Evolutionary conservation across 2,329 filamentous ascomycete species (phyloP), one percentile per base, ranked within the genome.

Genomic region (Capronia coronata): DNA sequence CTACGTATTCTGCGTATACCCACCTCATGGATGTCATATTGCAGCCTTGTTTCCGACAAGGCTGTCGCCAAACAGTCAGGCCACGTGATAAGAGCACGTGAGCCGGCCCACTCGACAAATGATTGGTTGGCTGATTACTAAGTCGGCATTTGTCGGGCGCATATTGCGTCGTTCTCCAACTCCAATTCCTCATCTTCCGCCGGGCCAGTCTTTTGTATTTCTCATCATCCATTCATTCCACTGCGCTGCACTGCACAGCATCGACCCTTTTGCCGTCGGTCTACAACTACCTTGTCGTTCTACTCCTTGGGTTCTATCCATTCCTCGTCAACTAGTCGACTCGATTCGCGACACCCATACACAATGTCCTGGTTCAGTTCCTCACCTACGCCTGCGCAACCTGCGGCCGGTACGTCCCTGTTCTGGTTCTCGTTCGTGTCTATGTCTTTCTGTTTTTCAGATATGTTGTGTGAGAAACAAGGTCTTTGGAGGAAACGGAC

Each of bases 291-390:
- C n/a, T n/a, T n/a, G n/a, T n/a, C n/a, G n/a, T n/a, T n/a, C n/a
- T n/a, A n/a, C n/a, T n/a, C n/a, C n/a, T n/a, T n/a, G n/a, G n/a
- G 35, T 29, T 22, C 25, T 6, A 22, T 19, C 27, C 9, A 19
- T 19, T 38, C 35, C 19, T 13, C 19, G 9, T 11, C 32, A 6
- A 11, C n/a, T 30, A 34, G 16, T 30, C 40, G 25, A 29, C 25
- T 25, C 21, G 6, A 27, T 5, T 6, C 25, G 25, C 18, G 14
- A 41, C 21, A 7, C 38, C 4, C 6, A 18, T 8, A n/a, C 9
- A 23, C 19, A 35, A 56, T 56, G 54, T 51, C 43, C 37, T 56
- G 54, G 54, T 56, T 56, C 48, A 49, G 44, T 30, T 56, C 54
- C 6, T 49, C 54, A 29, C 54, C 54, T 10, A 49, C 48, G 8